Conservation (phyloP, 2,329 filamentous ascomycete genomes). For the Clonostachys byssicola region DNA sequence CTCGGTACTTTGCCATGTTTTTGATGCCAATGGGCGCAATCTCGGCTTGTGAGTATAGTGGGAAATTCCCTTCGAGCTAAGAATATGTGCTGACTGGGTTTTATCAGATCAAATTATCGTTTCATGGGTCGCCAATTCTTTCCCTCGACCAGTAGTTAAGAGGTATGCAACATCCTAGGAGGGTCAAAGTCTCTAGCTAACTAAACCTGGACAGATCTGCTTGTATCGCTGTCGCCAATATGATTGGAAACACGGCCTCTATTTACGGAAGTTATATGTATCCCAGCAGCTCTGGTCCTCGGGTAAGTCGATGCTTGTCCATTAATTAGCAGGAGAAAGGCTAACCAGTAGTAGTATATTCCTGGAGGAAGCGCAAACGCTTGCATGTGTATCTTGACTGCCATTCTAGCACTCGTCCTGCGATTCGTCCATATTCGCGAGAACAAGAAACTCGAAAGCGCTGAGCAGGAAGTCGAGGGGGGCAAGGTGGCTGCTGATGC, state of each 20-base stretch:
- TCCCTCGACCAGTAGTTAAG: conserved; percentile 66
- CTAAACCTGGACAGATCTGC: conserved; percentile 32
- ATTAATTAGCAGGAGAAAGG: no score
- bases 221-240: conserved; percentile 60
- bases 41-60: conserved; percentile 28
- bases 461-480: conserved; percentile 23
- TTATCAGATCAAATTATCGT: conserved; percentile 51
- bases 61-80: neutral
- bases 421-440: conserved; percentile 52
- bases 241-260: conserved; percentile 56
- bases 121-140: conserved; percentile 64
- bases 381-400: conserved; percentile 57
- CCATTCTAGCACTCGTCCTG: conserved; percentile 45
- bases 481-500: neutral
- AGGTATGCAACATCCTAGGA: conserved; percentile 19
- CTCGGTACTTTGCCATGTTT: conserved; percentile 60
- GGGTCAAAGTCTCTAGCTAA: no score
- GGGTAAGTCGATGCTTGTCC: conserved; percentile 4
- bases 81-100: no score
- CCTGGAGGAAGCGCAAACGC: conserved; percentile 57
- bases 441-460: conserved; percentile 53
- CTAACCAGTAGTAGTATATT: conserved; percentile 21
- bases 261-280: conserved; percentile 46
- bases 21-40: conserved; percentile 53
- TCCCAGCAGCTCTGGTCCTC: conserved; percentile 29